phyloP scores from a whole-genome alignment of 1,284 basidiomycete genomes.

The Ustilago trichophora region DNA sequence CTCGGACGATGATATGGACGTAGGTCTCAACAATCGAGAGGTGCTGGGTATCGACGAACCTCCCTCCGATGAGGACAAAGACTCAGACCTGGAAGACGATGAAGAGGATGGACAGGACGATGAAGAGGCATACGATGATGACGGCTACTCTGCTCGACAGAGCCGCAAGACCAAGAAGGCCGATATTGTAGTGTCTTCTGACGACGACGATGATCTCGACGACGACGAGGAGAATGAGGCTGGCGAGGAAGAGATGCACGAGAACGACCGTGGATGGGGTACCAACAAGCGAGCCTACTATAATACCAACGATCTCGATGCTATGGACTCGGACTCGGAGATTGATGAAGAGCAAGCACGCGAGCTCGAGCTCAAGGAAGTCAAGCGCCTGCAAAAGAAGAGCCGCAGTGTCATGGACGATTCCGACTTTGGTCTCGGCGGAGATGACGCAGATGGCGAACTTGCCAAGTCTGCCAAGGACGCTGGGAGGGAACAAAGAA shows the following conservation, averaged over 20 bases:
- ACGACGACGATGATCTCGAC: conserved; percentile 42
- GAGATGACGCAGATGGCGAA: conserved; percentile 66
- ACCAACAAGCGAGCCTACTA: conserved; percentile 64
- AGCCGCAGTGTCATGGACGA: conserved; percentile 77
- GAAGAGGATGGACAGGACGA: conserved; percentile 68
- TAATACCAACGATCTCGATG: conserved; percentile 59
- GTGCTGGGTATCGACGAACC: conserved; percentile 48
- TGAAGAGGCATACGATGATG: conserved; percentile 49
- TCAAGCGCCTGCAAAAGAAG: conserved; percentile 80
- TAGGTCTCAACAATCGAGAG: conserved; percentile 54
- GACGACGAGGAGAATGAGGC: conserved; percentile 75
- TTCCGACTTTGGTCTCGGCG: conserved; percentile 85
- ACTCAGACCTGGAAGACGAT: conserved; percentile 45
- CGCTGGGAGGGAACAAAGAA: conserved; percentile 51
- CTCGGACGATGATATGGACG: conserved; percentile 48
- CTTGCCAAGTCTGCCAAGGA: conserved; percentile 48
- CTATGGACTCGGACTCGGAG: conserved; percentile 62
- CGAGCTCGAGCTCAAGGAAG: conserved; percentile 86
- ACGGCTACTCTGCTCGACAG: conserved; percentile 8
- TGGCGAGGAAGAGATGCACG: conserved; percentile 68
- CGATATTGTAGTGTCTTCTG: conserved; percentile 29
- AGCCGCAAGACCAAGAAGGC: conserved; percentile 24
- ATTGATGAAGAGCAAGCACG: conserved; percentile 67
- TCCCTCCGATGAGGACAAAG: conserved; percentile 55
- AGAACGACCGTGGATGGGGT: conserved; percentile 71